Base-by-base conservation (phyloP, 2,329 filamentous ascomycete species). In the Chaetomium strumarium region DNA sequence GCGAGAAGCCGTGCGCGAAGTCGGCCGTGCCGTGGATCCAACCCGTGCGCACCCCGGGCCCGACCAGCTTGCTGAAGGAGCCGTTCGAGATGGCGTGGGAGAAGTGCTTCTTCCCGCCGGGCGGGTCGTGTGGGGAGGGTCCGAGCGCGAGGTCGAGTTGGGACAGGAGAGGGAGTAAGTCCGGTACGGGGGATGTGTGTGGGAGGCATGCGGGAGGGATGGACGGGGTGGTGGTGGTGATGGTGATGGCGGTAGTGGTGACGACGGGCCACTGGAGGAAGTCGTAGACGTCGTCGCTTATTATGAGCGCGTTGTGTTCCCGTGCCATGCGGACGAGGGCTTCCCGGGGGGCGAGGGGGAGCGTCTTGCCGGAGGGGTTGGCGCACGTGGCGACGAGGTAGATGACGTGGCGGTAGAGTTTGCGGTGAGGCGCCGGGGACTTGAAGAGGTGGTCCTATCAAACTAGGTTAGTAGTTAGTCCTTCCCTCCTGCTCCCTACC, bases 261-360 rank as follows among this genome's bases (percentile, higher is more conserved):
- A 55, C 36, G 41, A 70, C 64, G 2, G 81, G 78, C 89, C 90
- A 96, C 66, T 91, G 87, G 5, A 97, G 75, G 59, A 92, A 86
- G 67, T 97, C 92, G 66, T 99, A 99, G 10, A 97, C 90, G 67
- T 99, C 93, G 70, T 97, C 92, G 45, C 81, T 81, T 29, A 96
- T 77, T 51, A 96, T 70, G n/a, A 97, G 77, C 7, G 88, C 89
- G 66, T 97, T 84, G 66, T 86, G 82, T 53, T 83, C 75, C 52
- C 92, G 79, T 0, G 92, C 92, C 7, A 96, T 70, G n/a, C 74
- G 72, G 20, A 97, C 83, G 4, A 97, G 76, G 11, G 74, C 74
- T 57, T 83, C 72, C 3, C 93, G 80, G 29, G 86, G 79, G 16
- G 70, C 66, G 3, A 90, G 68, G 13, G 84, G 83, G 84, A 95